Evolutionary conservation across 169 alveolate genomes (phyloP).

Genomic region (Eimeria tenella): DNA sequence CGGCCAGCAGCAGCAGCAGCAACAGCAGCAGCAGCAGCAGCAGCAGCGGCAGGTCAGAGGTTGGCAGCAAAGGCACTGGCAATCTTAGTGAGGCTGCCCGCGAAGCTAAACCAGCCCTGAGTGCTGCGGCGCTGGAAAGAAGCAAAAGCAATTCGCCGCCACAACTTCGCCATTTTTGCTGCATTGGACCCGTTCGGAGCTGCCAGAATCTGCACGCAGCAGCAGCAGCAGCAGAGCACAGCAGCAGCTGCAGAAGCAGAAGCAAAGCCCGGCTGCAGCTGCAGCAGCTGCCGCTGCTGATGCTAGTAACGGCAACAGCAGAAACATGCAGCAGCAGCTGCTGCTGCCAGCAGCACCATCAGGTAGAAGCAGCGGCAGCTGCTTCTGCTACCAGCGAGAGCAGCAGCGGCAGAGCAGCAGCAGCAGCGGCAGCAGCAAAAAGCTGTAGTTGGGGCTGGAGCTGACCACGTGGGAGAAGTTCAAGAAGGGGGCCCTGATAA

Average conservation of each 20-base stretch:
- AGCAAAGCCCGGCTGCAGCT: too few relatives aligned
- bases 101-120: slow-evolving; percentile 62
- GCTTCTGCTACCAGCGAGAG: too few relatives aligned
- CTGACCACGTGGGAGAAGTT: slow-evolving; percentile 73
- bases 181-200: slow-evolving; percentile 24
- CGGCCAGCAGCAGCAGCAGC: background rate
- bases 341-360: too few relatives aligned
- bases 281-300: too few relatives aligned
- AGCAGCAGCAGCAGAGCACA: too few relatives aligned
- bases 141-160: slow-evolving; percentile 44
- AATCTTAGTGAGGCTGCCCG: slow-evolving; percentile 47
- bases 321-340: too few relatives aligned
- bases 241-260: too few relatives aligned
- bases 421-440: too few relatives aligned
- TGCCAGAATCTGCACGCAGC: background rate
- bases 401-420: too few relatives aligned
- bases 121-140: slow-evolving; percentile 18
- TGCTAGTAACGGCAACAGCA: too few relatives aligned
- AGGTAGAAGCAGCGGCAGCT: background rate
- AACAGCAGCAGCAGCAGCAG: background rate
- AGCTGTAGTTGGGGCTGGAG: background rate
- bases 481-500: slow-evolving; percentile 66
- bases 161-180: slow-evolving; percentile 57
- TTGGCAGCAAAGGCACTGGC: slow-evolving; percentile 68
- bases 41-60: background rate